Evolutionary conservation across 129 eudicot genomes (phyloP).

Genomic region (Sambucus nigra): DNA sequence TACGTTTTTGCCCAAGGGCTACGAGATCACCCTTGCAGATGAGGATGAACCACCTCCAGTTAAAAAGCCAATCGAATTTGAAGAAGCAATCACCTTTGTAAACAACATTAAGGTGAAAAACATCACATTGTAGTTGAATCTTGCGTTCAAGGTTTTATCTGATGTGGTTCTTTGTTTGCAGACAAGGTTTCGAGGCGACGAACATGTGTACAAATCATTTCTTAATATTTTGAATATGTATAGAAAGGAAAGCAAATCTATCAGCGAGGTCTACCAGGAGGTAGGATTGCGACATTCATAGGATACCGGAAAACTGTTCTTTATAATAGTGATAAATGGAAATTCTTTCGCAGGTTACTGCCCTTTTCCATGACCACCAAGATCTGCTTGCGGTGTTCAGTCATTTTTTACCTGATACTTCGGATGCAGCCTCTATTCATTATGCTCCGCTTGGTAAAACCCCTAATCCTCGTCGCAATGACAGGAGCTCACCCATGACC

Average conservation of each 20-base stretch:
- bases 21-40: constrained; percentile 50
- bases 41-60: constrained; percentile 35
- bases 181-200: constrained; percentile 75
- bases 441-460: constrained; percentile 37
- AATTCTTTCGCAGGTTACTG: constrained; percentile 62
- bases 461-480: constrained; percentile 8
- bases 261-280: constrained; percentile 71
- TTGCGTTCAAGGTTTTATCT: constrained; percentile 5
- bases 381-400: constrained; percentile 74
- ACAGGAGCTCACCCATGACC: constrained; percentile 28
- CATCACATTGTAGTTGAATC: constrained; percentile 3
- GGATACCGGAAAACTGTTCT: too few relatives aligned
- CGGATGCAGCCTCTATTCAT: constrained; percentile 33
- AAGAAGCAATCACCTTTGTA: constrained; percentile 66
- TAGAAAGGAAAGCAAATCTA: constrained; percentile 52
- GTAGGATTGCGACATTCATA: constrained; percentile 21
- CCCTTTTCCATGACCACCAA: constrained; percentile 63
- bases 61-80: constrained; percentile 71
- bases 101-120: constrained; percentile 72
- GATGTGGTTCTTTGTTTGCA: constrained; percentile 28
- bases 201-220: constrained; percentile 72
- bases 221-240: constrained; percentile 77
- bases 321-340: constrained; percentile 76
- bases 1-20: constrained; percentile 81
- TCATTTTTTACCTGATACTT: constrained; percentile 59